Conservation (phyloP, 192 early-diverging fungal species). For the Coemansia sp. region DNA sequence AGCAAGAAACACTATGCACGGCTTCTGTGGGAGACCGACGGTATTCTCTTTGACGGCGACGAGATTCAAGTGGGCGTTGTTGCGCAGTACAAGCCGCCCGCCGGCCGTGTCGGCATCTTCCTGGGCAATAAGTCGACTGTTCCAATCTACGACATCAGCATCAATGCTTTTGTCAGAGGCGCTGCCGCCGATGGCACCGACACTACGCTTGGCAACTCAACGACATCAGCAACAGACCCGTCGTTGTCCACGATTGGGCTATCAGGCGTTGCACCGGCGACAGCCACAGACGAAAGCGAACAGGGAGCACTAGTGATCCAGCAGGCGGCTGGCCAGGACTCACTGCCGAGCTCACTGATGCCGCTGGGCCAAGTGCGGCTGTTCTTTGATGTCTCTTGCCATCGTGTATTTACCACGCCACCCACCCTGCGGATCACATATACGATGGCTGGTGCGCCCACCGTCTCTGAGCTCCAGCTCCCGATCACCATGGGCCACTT, state of each 20-base stretch:
- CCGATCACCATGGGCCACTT: slow-evolving; percentile 87
- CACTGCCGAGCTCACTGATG: slow-evolving; percentile 71
- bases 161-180: slow-evolving; percentile 59
- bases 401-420: slow-evolving; percentile 56
- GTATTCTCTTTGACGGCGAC: slow-evolving; percentile 88
- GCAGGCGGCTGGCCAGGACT: slow-evolving; percentile 60
- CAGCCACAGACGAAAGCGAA: background rate
- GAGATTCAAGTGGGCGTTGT: slow-evolving; percentile 90
- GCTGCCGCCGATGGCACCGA: slow-evolving; percentile 27
- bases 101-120: slow-evolving; percentile 89
- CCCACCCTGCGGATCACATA: slow-evolving; percentile 74
- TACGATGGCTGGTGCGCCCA: slow-evolving; percentile 55
- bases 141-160: slow-evolving; percentile 64
- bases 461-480: slow-evolving; percentile 65
- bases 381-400: slow-evolving; percentile 78
- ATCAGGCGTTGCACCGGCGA: no score
- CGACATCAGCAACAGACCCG: no score
- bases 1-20: slow-evolving; percentile 58
- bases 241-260: no score
- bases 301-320: slow-evolving; percentile 54
- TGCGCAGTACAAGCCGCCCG: slow-evolving; percentile 86
- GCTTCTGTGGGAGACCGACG: slow-evolving; percentile 73
- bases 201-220: no score
- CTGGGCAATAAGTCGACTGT: slow-evolving; percentile 83
- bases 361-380: slow-evolving; percentile 58